phyloP scores from a whole-genome alignment of 1,284 basidiomycete genomes.

The Coniferiporia weirii region DNA sequence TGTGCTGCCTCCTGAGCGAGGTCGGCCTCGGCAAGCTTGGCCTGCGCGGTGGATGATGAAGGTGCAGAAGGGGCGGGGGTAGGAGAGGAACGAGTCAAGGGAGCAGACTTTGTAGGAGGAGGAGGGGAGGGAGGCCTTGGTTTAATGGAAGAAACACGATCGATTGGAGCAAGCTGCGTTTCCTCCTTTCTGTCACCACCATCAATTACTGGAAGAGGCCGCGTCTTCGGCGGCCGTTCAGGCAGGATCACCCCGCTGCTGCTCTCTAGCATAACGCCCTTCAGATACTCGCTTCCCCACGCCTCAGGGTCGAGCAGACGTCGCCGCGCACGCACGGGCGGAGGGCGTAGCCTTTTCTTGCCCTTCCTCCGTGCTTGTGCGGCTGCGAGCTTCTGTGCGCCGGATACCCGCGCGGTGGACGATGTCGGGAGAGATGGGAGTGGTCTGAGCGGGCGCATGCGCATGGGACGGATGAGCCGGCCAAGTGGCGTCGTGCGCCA shows the following conservation, averaged over 20 bases:
- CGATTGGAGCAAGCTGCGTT: neutral
- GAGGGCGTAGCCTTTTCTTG: constrained; percentile 25
- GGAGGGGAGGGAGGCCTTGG: neutral
- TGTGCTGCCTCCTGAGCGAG: constrained; percentile 42
- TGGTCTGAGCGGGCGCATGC: constrained; percentile 62
- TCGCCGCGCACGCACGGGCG: constrained; percentile 44
- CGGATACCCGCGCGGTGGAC: neutral
- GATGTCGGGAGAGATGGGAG: constrained; percentile 36
- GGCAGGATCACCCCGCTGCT: constrained; percentile 21
- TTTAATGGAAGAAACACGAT: neutral
- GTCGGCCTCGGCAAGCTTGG: constrained; percentile 24
- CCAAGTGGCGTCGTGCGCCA: constrained; percentile 67
- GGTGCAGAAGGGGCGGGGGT: neutral
- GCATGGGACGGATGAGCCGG: constrained; percentile 56
- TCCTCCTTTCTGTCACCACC: constrained; percentile 18
- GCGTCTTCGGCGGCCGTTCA: neutral
- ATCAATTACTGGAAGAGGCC: neutral
- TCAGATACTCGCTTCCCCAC: constrained; percentile 62
- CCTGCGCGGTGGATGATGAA: constrained; percentile 16
- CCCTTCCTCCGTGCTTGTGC: constrained; percentile 6
- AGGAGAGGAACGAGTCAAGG: neutral
- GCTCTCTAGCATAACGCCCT: constrained; percentile 56
- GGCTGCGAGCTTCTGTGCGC: neutral
- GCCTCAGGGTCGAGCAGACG: constrained; percentile 60
- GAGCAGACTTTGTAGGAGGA: neutral